Percentiles rank a stretch among this genome's conserved stretches.
phyloP scores from a whole-genome alignment of 108 stramenopile species.

The Asterionellopsis glacialis region DNA sequence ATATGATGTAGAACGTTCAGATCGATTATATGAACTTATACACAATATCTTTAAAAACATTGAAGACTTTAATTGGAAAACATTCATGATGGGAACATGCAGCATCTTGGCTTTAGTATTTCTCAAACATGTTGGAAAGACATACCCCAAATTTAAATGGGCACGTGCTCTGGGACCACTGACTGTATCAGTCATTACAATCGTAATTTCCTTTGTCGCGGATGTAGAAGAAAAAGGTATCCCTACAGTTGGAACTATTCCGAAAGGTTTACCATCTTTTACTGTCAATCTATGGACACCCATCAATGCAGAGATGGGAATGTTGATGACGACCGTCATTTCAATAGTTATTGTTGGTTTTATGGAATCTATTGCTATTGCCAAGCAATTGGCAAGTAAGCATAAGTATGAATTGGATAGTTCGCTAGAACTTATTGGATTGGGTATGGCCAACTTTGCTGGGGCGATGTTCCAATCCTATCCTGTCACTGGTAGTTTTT shows the following conservation, averaged over 20 bases:
- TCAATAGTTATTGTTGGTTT: constrained; percentile 63
- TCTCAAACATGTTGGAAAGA: constrained; percentile 32
- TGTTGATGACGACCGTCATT: constrained; percentile 28
- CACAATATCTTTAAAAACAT: constrained; percentile 35
- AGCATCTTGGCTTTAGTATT: constrained; percentile 23
- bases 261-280: constrained; percentile 52
- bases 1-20: constrained; percentile 29
- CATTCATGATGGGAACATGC: constrained; percentile 48
- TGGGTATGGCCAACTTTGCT: constrained; percentile 69
- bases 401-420: constrained; percentile 74
- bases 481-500: constrained; percentile 69
- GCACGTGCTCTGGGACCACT: constrained; percentile 40
- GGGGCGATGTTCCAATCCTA: constrained; percentile 59
- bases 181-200: constrained; percentile 36
- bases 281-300: constrained; percentile 21
- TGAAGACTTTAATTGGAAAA: constrained; percentile 46
- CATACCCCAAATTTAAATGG: constrained; percentile 35
- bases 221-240: constrained; percentile 45
- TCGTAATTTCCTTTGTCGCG: constrained; percentile 23
- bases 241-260: constrained; percentile 59
- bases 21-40: constrained; percentile 34
- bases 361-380: constrained; percentile 81
- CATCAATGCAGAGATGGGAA: constrained; percentile 22
- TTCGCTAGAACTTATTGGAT: constrained; percentile 67
- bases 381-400: constrained; percentile 55